These are phyloP conservation scores for Stevia rebaudiana DNA, from an alignment of 140 eudicot species.

Conservation along the genomic window DNA sequence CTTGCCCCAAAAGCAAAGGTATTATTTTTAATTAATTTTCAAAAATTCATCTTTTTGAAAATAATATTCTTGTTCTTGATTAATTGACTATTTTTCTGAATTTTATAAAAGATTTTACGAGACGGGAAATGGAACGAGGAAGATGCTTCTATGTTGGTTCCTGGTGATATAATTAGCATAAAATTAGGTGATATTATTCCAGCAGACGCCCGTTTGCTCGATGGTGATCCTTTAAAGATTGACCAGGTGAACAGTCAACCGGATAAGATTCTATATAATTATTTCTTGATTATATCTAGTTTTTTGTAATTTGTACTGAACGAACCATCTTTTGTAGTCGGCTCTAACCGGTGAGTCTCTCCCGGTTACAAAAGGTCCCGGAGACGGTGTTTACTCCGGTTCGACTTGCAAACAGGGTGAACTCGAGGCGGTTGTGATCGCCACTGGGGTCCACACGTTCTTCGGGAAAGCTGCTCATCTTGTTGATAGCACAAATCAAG, in stretches of 20 bases:
- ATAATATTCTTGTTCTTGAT: constrained; percentile 4
- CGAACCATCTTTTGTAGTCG: constrained; percentile 48
- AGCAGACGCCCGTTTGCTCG: constrained; percentile 93
- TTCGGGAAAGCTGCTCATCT: constrained; percentile 99
- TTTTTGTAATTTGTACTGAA: constrained; percentile 16
- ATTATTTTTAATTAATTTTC: background rate
- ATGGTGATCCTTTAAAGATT: constrained; percentile 92
- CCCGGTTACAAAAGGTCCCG: constrained; percentile 94
- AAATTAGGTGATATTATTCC: constrained; percentile 92
- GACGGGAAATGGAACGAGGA: constrained; percentile 96
- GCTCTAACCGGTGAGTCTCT: constrained; percentile 95
- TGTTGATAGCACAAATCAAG: constrained; percentile 88
- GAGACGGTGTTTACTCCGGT: constrained; percentile 97
- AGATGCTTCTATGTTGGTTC: constrained; percentile 85
- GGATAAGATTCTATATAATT: background rate
- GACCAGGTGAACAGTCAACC: constrained; percentile 53
- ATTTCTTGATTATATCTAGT: background rate
- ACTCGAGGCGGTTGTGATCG: constrained; percentile 85
- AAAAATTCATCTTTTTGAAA: background rate
- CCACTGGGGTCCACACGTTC: constrained; percentile 97
- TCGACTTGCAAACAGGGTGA: constrained; percentile 99
- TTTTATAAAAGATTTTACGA: constrained; percentile 53
- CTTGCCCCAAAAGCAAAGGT: constrained; percentile 99
- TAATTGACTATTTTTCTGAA: background rate
- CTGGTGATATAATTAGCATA: constrained; percentile 85